Evolutionary conservation across 352 stramenopile species (phyloP).

Genomic region (Globisporangium alternatum): DNA sequence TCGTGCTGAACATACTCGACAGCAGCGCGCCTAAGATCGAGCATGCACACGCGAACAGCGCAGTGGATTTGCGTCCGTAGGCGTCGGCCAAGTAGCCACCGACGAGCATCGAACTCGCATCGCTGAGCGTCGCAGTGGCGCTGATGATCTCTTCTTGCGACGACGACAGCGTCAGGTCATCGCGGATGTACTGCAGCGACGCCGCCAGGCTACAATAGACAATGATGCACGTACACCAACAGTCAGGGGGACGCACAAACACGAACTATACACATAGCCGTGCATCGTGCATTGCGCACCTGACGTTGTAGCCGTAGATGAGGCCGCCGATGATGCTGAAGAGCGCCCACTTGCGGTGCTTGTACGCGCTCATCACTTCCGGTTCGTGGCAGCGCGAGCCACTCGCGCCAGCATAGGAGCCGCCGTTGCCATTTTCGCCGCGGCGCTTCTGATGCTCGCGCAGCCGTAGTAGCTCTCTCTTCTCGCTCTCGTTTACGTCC

Average conservation of each 20-base stretch:
- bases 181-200: slow-evolving; percentile 78
- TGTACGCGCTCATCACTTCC: slow-evolving; percentile 14
- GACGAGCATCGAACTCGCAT: slow-evolving; percentile 78
- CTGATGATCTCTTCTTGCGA: slow-evolving; percentile 73
- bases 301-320: slow-evolving; percentile 90
- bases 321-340: slow-evolving; percentile 82
- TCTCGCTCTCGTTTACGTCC: slow-evolving; percentile 37
- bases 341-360: slow-evolving; percentile 63
- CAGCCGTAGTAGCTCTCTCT: slow-evolving; percentile 58
- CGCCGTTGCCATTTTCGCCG: slow-evolving; percentile 3
- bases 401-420: slow-evolving; percentile 6
- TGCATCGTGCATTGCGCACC: slow-evolving; percentile 12
- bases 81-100: slow-evolving; percentile 65
- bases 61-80: slow-evolving; percentile 68
- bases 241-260: background rate
- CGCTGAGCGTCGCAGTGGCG: slow-evolving; percentile 74
- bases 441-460: slow-evolving; percentile 27
- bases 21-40: slow-evolving; percentile 67
- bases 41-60: slow-evolving; percentile 69
- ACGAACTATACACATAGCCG: background rate
- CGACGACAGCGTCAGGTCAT: slow-evolving; percentile 63
- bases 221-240: background rate
- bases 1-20: slow-evolving; percentile 48
- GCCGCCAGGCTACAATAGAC: slow-evolving; percentile 43
- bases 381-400: slow-evolving; percentile 20